These are phyloP conservation scores for Lactifluus subvellereus DNA, from an alignment of 768 basidiomycete genomes.

Conservation along the genomic window DNA sequence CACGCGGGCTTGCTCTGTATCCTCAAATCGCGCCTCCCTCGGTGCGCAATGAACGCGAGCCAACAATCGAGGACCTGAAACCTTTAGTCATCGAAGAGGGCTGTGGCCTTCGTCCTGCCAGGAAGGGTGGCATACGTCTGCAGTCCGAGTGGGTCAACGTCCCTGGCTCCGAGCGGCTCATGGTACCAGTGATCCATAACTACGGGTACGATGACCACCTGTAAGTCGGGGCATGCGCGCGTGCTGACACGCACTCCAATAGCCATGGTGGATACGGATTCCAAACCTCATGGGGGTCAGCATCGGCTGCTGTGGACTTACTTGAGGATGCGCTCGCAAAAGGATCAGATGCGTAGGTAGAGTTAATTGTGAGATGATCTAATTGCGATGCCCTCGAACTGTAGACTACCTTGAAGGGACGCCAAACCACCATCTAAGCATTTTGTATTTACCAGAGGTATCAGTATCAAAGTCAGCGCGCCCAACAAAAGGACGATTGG, in stretches of 20 bases:
- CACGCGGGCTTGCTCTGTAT: constrained; percentile 35
- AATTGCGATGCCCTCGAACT: background rate
- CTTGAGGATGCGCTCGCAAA: constrained; percentile 38
- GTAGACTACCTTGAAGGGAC: constrained; percentile 6
- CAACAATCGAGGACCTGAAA: constrained; percentile 37
- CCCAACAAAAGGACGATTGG: constrained; percentile 40
- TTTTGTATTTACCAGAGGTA: constrained; percentile 9
- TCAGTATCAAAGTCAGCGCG: constrained; percentile 39
- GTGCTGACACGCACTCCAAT: background rate
- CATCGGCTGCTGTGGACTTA: constrained; percentile 42
- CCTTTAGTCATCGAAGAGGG: constrained; percentile 38
- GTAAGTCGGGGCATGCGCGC: background rate
- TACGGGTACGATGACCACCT: constrained; percentile 46
- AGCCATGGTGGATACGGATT: constrained; percentile 63
- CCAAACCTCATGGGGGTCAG: constrained; percentile 61
- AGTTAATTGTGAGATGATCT: background rate
- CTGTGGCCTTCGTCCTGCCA: constrained; percentile 59
- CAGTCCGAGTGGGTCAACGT: constrained; percentile 41
- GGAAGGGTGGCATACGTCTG: constrained; percentile 64
- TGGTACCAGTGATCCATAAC: constrained; percentile 52
- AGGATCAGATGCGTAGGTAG: background rate
- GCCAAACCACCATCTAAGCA: constrained; percentile 24
- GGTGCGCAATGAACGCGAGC: constrained; percentile 26
- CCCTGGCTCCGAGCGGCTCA: constrained; percentile 25
- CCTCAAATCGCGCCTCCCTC: constrained; percentile 32